These are phyloP conservation scores for Xylaria sp. DNA, from an alignment of 2,329 filamentous ascomycete genomes.

Conservation along the genomic window DNA sequence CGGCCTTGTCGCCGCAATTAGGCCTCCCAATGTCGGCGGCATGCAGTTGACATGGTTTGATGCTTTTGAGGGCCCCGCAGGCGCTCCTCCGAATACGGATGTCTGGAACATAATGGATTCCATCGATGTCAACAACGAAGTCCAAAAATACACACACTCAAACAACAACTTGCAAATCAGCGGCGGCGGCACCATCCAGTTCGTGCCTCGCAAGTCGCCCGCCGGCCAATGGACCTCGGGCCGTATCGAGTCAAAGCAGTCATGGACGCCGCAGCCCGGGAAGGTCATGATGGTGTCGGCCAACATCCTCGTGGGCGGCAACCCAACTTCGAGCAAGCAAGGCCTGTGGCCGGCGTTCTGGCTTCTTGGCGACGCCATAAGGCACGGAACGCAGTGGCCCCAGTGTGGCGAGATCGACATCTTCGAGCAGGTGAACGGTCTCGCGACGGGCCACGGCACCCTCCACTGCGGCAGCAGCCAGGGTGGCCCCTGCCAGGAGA, in stretches of 20 bases:
- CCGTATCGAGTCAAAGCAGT: constrained; percentile 56
- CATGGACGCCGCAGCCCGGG: constrained; percentile 53
- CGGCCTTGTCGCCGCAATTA: constrained; percentile 37
- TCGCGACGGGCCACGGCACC: constrained; percentile 53
- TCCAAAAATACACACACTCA: constrained; percentile 55
- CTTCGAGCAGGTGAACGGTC: constrained; percentile 61
- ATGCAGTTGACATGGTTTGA: constrained; percentile 39
- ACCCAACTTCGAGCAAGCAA: constrained; percentile 48
- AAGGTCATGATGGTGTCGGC: constrained; percentile 54
- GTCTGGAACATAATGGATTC: constrained; percentile 42
- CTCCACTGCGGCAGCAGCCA: constrained; percentile 55
- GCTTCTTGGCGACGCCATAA: constrained; percentile 58
- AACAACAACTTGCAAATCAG: constrained; percentile 56
- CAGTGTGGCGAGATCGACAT: constrained; percentile 62
- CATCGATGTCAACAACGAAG: constrained; percentile 57
- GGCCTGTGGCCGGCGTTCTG: constrained; percentile 66
- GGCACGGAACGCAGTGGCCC: constrained; percentile 57
- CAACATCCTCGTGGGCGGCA: constrained; percentile 53
- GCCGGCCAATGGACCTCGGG: constrained; percentile 57
- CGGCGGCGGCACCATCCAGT: constrained; percentile 56
- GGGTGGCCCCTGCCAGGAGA: constrained; percentile 59
- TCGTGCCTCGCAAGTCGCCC: constrained; percentile 53
- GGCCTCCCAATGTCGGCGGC: constrained; percentile 36
- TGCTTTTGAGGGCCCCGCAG: constrained; percentile 38
- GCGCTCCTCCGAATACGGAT: constrained; percentile 31